Evolutionary conservation across 768 basidiomycete genomes (phyloP).

Genomic region (Suillus placidus): DNA sequence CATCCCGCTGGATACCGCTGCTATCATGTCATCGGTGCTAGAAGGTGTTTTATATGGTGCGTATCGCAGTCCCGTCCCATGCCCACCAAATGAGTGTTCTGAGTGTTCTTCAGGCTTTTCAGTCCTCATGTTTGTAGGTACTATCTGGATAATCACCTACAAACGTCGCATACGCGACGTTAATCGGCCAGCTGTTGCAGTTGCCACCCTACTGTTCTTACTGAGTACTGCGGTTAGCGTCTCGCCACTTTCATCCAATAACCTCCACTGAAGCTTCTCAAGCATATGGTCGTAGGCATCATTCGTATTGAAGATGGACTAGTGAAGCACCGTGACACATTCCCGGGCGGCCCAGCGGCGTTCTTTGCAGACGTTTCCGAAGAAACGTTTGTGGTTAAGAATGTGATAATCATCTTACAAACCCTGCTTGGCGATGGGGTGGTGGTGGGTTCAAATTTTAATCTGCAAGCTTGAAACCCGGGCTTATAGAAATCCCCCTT

Average conservation of each 20-base stretch:
- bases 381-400: conserved; percentile 26
- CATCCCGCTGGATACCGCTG: background rate
- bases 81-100: background rate
- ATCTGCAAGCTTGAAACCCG: background rate
- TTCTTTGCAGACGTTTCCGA: conserved; percentile 25
- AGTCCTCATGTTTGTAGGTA: background rate
- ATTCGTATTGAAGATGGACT: conserved; percentile 22
- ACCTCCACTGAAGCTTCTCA: background rate
- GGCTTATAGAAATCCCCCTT: background rate
- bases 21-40: background rate
- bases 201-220: background rate
- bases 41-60: background rate
- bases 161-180: background rate
- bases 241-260: background rate
- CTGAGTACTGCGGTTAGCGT: background rate
- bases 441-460: conserved; percentile 4
- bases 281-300: conserved; percentile 20
- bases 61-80: background rate
- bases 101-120: background rate
- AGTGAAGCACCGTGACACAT: conserved; percentile 20
- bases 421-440: conserved; percentile 12
- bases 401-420: conserved; percentile 20
- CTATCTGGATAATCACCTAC: background rate
- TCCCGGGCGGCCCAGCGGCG: conserved; percentile 25
- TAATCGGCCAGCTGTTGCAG: background rate